Conservation (phyloP, 306 rosid species). For the Oemleria cerasiformis region DNA sequence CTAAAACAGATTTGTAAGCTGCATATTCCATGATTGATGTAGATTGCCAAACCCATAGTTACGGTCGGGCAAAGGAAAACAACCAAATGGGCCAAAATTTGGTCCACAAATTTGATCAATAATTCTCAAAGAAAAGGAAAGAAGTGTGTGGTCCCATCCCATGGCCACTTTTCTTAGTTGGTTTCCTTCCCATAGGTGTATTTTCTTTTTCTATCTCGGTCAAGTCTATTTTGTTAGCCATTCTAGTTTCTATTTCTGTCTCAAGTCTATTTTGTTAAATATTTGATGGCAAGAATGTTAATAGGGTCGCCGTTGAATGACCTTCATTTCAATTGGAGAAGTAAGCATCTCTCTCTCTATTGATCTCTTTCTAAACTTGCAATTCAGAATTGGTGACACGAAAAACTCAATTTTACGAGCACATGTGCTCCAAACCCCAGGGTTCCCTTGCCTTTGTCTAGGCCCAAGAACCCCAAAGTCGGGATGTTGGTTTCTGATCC, state of each 20-base stretch:
- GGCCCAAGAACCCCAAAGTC: too few species aligned
- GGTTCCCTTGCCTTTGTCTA: too few species aligned
- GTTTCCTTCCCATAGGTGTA: neutral
- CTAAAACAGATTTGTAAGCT: too few species aligned
- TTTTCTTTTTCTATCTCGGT: neutral
- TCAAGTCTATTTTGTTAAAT: neutral
- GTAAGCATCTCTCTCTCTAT: too few species aligned
- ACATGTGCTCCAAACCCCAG: too few species aligned
- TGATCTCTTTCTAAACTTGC: too few species aligned
- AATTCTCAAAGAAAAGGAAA: neutral
- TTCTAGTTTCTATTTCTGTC: neutral
- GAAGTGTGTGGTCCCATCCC: neutral
- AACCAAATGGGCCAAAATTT: neutral
- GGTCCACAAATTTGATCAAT: constrained; percentile 9
- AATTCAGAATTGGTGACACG: too few species aligned
- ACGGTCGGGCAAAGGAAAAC: neutral
- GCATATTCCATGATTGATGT: too few species aligned
- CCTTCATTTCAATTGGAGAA: too few species aligned
- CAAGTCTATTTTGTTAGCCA: neutral
- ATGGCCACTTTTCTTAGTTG: neutral
- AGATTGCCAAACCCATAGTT: too few species aligned
- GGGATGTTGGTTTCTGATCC: too few species aligned
- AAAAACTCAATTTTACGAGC: too few species aligned
- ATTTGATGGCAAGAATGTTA: neutral
- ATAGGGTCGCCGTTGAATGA: neutral